phyloP scores from a whole-genome alignment of 2,329 filamentous ascomycete species.

The Sarocladium oryzae region DNA sequence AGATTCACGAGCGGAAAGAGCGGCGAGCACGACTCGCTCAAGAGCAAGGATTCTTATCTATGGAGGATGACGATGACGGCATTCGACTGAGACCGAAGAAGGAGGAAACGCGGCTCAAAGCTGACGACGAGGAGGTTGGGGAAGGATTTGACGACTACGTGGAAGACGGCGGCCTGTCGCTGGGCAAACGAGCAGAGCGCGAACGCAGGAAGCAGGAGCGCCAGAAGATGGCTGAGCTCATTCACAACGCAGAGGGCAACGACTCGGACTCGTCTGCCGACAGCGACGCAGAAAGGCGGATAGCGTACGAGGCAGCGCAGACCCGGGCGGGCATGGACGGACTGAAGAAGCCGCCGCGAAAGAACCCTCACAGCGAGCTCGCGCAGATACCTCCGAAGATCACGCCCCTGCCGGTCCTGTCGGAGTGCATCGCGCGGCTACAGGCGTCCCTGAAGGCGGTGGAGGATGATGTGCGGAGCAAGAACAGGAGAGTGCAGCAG shows the following conservation, averaged over 20 bases:
- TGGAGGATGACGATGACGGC: conserved; percentile 46
- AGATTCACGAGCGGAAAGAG: conserved; percentile 88
- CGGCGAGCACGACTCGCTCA: conserved; percentile 74
- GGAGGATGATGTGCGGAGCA: conserved; percentile 54
- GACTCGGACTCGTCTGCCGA: conserved; percentile 61
- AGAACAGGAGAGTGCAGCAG: conserved; percentile 57
- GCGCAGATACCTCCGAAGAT: conserved; percentile 64
- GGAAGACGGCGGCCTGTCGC: conserved; percentile 71
- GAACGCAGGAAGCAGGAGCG: conserved; percentile 61
- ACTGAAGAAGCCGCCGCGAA: conserved; percentile 42
- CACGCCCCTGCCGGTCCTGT: conserved; percentile 68
- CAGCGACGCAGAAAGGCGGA: conserved; percentile 62
- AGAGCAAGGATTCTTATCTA: conserved; percentile 58
- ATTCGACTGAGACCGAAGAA: conserved; percentile 45
- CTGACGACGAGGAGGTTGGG: conserved; percentile 84
- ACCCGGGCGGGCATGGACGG: conserved; percentile 82
- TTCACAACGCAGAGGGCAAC: conserved; percentile 67
- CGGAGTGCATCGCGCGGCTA: conserved; percentile 58
- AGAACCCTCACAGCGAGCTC: conserved; percentile 28
- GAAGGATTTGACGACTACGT: conserved; percentile 93
- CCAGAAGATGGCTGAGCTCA: conserved; percentile 76
- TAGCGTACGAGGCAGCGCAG: conserved; percentile 82
- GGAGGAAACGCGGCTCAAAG: conserved; percentile 66
- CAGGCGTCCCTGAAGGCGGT: conserved; percentile 55
- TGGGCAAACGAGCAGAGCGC: conserved; percentile 72